Evolutionary conservation across 495 filamentous ascomycete genomes (phyloP).

Genomic region (Penicillium taxi): DNA sequence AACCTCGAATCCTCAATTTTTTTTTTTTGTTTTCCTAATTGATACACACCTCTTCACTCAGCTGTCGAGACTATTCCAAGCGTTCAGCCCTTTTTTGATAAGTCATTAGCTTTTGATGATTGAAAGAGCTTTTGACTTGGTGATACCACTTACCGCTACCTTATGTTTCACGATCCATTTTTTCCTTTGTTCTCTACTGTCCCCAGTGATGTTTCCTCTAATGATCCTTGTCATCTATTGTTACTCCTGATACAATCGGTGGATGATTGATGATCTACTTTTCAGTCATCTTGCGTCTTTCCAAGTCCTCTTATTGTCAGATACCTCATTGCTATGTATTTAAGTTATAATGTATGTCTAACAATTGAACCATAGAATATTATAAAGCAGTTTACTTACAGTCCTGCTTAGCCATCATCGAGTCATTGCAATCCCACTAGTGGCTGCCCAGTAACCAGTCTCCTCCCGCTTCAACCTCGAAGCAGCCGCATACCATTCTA

Average conservation of each 20-base stretch:
- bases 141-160: constrained; percentile 23
- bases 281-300: too few relatives aligned
- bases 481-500: too few relatives aligned
- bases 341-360: constrained; percentile 21
- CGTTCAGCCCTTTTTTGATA: constrained; percentile 13
- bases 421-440: too few relatives aligned
- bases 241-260: not conserved
- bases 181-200: constrained; percentile 6
- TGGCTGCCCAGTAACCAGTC: too few relatives aligned
- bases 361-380: too few relatives aligned
- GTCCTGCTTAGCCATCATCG: too few relatives aligned
- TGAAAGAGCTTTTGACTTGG: constrained; percentile 19
- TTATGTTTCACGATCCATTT: constrained; percentile 27
- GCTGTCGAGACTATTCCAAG: constrained; percentile 2
- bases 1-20: constrained; percentile 7
- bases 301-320: constrained; percentile 22
- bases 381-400: too few relatives aligned
- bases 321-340: constrained; percentile 38
- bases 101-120: constrained; percentile 12
- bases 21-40: constrained; percentile 10
- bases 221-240: constrained; percentile 1
- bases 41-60: constrained; percentile 13
- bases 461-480: too few relatives aligned
- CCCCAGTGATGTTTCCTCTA: constrained; percentile 6
- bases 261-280: constrained; percentile 4